Conservation (phyloP, 352 stramenopile genomes). For the Globisporangium yorkense region DNA sequence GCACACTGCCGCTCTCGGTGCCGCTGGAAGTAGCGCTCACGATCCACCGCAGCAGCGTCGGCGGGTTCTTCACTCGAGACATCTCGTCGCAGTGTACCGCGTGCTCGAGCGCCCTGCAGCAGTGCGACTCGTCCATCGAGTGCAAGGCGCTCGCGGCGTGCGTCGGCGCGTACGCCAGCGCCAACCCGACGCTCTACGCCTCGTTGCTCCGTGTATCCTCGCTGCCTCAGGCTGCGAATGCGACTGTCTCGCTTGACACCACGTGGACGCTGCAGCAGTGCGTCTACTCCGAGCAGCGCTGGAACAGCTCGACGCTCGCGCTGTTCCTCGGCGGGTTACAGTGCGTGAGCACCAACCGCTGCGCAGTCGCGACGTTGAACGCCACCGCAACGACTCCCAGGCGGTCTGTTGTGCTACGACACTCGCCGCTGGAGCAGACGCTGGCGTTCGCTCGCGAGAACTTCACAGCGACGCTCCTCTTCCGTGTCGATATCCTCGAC, state of each 20-base stretch:
- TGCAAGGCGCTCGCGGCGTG: constrained; percentile 9
- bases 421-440: constrained; percentile 10
- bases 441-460: neutral
- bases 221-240: neutral
- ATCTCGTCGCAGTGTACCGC: neutral
- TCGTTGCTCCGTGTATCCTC: neutral
- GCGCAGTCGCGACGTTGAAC: neutral
- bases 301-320: neutral
- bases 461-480: constrained; percentile 6
- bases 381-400: neutral
- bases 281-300: neutral
- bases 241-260: neutral
- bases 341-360: neutral
- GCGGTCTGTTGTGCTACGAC: constrained; percentile 1
- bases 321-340: constrained; percentile 11
- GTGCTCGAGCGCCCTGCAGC: neutral
- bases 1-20: neutral
- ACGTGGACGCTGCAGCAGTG: constrained; percentile 6
- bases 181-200: constrained; percentile 2
- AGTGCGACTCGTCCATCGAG: constrained; percentile 4
- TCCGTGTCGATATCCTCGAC: constrained; percentile 1
- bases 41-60: neutral
- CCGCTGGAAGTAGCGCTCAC: neutral
- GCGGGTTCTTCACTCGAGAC: constrained; percentile 6
- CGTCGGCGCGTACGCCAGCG: neutral